Conservation (phyloP, 1,139 yeast species). For the Hyphopichia burtonii region DNA sequence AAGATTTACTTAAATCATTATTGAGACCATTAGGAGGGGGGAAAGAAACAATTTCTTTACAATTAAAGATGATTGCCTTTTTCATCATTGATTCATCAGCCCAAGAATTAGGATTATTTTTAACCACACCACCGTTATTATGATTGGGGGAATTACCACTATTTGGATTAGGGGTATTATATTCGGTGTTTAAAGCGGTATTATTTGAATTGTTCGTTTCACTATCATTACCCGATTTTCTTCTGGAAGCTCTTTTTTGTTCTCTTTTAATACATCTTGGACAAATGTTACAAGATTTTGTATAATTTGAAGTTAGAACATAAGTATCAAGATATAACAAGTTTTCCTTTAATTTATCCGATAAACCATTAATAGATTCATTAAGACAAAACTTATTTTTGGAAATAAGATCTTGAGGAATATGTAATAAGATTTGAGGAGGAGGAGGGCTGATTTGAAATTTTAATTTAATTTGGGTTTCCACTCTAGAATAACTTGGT, state of each 20-base stretch:
- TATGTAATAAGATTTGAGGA: slow-evolving; percentile 63
- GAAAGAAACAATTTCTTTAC: slow-evolving; percentile 80
- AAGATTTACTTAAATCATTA: slow-evolving; percentile 35
- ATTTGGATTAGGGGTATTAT: slow-evolving; percentile 9
- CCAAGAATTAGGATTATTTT: slow-evolving; percentile 55
- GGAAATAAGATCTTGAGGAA: slow-evolving; percentile 85
- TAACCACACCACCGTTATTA: slow-evolving; percentile 26
- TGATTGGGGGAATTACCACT: slow-evolving; percentile 10
- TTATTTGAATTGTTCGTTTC: slow-evolving; percentile 4
- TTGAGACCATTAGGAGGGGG: slow-evolving; percentile 58
- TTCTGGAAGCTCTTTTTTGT: slow-evolving; percentile 87
- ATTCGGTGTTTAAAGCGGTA: neutral
- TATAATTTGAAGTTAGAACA: slow-evolving; percentile 56
- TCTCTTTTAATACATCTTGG: slow-evolving; percentile 87
- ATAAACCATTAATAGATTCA: slow-evolving; percentile 42
- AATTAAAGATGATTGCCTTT: slow-evolving; percentile 85
- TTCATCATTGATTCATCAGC: slow-evolving; percentile 75
- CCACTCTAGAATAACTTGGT: slow-evolving; percentile 85
- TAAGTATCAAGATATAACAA: slow-evolving; percentile 65
- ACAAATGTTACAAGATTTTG: slow-evolving; percentile 72
- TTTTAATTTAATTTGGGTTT: slow-evolving; percentile 84
- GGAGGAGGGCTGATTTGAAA: slow-evolving; percentile 73
- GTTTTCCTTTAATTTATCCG: slow-evolving; percentile 48
- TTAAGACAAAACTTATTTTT: slow-evolving; percentile 76
- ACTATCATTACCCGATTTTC: slow-evolving; percentile 59